A percentile compares a stretch with the other conserved stretches of the same genome.
phyloP scores from a whole-genome alignment of 208 protist genomes.

The Acanthamoeba lugdunensis region DNA sequence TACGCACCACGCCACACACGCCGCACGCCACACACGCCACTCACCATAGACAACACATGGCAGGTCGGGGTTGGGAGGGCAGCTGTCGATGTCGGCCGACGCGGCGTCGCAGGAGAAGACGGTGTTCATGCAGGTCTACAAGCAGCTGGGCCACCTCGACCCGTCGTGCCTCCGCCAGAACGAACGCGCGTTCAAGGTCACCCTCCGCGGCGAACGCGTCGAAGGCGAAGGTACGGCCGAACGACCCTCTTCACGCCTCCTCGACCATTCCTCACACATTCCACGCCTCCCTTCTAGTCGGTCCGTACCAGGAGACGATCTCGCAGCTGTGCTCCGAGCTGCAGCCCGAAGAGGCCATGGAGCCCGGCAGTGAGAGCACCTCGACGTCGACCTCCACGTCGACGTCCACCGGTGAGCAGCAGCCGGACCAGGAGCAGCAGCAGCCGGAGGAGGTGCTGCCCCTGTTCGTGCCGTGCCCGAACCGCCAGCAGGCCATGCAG shows the following conservation, averaged over 20 bases:
- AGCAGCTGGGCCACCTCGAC: slow-evolving; percentile 8
- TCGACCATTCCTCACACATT: neutral
- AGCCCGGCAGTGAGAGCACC: neutral
- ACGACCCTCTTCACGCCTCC: neutral
- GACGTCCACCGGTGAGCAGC: neutral
- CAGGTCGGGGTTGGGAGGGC: neutral
- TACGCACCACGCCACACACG: neutral
- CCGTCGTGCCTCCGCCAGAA: slow-evolving; percentile 19
- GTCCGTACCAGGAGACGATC: slow-evolving; percentile 26
- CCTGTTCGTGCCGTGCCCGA: slow-evolving; percentile 51
- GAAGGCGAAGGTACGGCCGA: neutral
- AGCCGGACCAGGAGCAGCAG: neutral
- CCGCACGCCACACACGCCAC: too few relatives aligned
- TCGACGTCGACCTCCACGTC: neutral
- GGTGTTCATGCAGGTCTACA: slow-evolving; percentile 52
- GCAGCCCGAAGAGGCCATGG: neutral
- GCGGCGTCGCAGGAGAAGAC: slow-evolving; percentile 19
- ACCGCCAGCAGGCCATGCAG: slow-evolving; percentile 38
- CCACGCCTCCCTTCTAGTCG: neutral
- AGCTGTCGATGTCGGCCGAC: neutral
- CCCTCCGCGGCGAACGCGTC: slow-evolving; percentile 19
- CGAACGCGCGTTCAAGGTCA: slow-evolving; percentile 35
- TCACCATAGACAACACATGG: too few relatives aligned
- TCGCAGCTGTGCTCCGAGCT: slow-evolving; percentile 51
- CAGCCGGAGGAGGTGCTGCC: slow-evolving; percentile 71